Evolutionary conservation across 2,329 filamentous ascomycete genomes (phyloP), one percentile per base, ranked within the genome.

Genomic region (Paecilomyces sp.): DNA sequence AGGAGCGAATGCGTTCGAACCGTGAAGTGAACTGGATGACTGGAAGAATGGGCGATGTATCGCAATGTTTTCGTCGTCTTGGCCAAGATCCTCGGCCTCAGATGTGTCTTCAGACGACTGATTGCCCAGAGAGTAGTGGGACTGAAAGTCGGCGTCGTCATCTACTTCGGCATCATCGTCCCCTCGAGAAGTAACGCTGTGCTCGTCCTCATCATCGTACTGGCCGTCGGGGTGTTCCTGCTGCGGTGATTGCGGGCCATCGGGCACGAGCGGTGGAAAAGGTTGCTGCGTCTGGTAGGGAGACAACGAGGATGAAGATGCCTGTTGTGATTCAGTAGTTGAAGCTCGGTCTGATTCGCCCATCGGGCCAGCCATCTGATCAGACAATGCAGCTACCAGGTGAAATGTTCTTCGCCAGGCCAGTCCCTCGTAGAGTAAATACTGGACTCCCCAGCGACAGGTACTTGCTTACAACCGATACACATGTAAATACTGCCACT

Each of bases 1-100:
- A 28, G 94, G 94, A 11, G 83, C 84, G 72, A 88, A 89, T 59
- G 70, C 74, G 69, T 78, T 76, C 9, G 75, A 72, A 7, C 75
- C 74, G 36, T 76, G 71, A 25, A 78, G 70, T 1, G 76, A 78
- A 56, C 72, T 68, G 30, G 71, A 70, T 5, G 76, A 78, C 56
- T 76, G 75, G 57, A 72, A 70, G 59, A 77, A 76, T 18, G 75
- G 72, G 36, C 71, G 72, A 59, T 72, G 70, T 61, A 73, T 71
- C 36, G 60, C 60, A 36, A 67, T 65, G 61, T 73, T 67, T 25
- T 64, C 65, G 55, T 73, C 65, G 25, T 69, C 68, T 0, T 62
- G 64, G 2, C 68, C 69, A 30, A 63, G 63, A 34, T 71, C 71
- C 15, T 73, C 72, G 3, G 72, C 73, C 36, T 72, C 72, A 2